Evolutionary conservation across 2,329 filamentous ascomycete species (phyloP).

Genomic region (Fusarium bulbicola): DNA sequence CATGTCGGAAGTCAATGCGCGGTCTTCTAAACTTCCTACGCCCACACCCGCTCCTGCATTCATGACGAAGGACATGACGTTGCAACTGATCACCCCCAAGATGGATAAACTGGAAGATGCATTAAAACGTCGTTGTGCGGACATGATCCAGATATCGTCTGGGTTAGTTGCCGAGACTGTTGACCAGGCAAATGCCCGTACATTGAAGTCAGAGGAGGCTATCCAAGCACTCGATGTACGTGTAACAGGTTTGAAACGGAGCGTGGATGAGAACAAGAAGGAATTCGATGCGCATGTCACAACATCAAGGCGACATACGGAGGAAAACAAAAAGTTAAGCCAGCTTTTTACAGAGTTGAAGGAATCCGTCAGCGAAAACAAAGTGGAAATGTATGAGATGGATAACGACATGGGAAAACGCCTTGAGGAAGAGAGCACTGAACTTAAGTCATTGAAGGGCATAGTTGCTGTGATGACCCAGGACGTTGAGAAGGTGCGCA

Average conservation of each 20-base stretch:
- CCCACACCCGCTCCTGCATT: neutral
- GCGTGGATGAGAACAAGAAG: neutral
- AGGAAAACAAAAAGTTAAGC: neutral
- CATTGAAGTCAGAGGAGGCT: slow-evolving; percentile 14
- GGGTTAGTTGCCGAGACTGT: slow-evolving; percentile 30
- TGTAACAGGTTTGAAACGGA: neutral
- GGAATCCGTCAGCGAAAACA: neutral
- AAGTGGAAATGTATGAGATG: neutral
- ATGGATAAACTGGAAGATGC: slow-evolving; percentile 10
- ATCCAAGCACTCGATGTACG: slow-evolving; percentile 4
- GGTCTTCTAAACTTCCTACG: neutral
- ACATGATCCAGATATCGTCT: slow-evolving; percentile 1
- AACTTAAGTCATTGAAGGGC: slow-evolving; percentile 1
- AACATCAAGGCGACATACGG: neutral
- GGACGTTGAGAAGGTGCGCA: slow-evolving; percentile 13
- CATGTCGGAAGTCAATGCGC: neutral
- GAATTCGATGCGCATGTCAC: neutral
- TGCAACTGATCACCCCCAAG: slow-evolving; percentile 9
- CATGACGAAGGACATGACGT: slow-evolving; percentile 14
- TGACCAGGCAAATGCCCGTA: slow-evolving; percentile 27
- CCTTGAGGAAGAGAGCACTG: slow-evolving; percentile 2
- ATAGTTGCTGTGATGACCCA: neutral
- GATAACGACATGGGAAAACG: neutral
- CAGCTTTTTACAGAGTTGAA: neutral
- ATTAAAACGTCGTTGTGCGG: slow-evolving; percentile 2